phyloP scores from a whole-genome alignment of 164 flowering plant species.

The Brasenia schreberi region DNA sequence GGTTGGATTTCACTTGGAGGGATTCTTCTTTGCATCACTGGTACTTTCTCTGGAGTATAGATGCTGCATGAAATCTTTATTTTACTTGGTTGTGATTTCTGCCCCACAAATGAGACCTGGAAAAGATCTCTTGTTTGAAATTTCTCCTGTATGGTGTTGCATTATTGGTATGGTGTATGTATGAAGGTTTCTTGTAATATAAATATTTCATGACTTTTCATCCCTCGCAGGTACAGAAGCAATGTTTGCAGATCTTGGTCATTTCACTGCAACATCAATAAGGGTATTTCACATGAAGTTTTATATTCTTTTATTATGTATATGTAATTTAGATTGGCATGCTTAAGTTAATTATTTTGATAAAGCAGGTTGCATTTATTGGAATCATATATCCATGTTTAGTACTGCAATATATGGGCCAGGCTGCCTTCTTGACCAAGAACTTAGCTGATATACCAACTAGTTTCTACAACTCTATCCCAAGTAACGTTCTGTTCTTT shows the following conservation, averaged over 20 bases:
- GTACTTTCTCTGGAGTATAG: slow-evolving; percentile 16
- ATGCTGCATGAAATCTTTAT: no score
- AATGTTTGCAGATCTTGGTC: slow-evolving; percentile 83
- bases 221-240: slow-evolving; percentile 63
- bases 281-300: slow-evolving; percentile 23
- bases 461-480: slow-evolving; percentile 64
- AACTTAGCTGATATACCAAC: slow-evolving; percentile 15
- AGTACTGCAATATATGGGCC: slow-evolving; percentile 76
- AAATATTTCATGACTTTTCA: no score
- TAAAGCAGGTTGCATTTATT: slow-evolving; percentile 59
- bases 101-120: no score
- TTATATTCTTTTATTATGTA: background rate
- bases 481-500: slow-evolving; percentile 23
- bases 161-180: no score
- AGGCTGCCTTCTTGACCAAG: slow-evolving; percentile 68
- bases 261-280: slow-evolving; percentile 49
- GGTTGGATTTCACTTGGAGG: slow-evolving; percentile 95
- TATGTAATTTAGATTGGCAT: background rate
- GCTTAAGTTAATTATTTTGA: background rate
- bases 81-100: no score
- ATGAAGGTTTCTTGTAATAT: no score
- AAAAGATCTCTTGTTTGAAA: no score
- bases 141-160: no score
- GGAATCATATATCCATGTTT: slow-evolving; percentile 55
- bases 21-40: slow-evolving; percentile 67